Base-by-base conservation (phyloP, 306 rosid species). In the Leucaena leucocephala region DNA sequence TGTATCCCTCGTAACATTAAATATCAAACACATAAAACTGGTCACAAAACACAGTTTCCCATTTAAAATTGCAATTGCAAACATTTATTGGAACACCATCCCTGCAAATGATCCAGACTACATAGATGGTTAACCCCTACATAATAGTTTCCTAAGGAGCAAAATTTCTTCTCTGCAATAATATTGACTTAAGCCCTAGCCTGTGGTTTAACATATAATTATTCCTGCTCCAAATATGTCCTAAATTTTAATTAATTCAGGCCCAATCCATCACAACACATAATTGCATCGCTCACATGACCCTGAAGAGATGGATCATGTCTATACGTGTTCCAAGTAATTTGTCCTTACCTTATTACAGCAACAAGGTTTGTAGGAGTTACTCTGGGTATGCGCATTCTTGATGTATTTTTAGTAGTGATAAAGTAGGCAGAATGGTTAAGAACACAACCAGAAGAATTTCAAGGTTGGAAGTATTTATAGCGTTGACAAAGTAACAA, bases 401-500 rank as follows among this genome's bases (percentile, higher is more conserved):
- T 5, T 40, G 44, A 5, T 5, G 44, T 6, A 40, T 40, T 15
- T 48, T 49, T 16, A 8, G 8, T 34, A 5, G 10, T 10, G 36
- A 72, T 36, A 19, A 8, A 40, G 19, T 39, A 39, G 67, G 21
- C 34, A 34, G 5, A 15, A 45, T 33, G 59, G 35, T 15, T 11
- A 40, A 14, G 38, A 12, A 44, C 27, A 61, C 5, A 16, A 11
- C 7, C 8, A 7, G 35, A 48, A 15, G 46, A 14, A 63, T 43
- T 74, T 42, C 48, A 57, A 0, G 9, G 17, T 58, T 3, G 55
- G 34, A 42, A 58, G 16, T 50, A 1, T 55, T 6, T 17, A 74
- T 4, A 27, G 17, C 52, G 40, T 66, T 50, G 14, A 76, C 66
- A 66, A 50, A 27, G 38, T 66, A 45, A 76, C 66, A 38, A 49